Evolutionary conservation across 169 alveolate species (phyloP).

Genomic region (Babesia microti): DNA sequence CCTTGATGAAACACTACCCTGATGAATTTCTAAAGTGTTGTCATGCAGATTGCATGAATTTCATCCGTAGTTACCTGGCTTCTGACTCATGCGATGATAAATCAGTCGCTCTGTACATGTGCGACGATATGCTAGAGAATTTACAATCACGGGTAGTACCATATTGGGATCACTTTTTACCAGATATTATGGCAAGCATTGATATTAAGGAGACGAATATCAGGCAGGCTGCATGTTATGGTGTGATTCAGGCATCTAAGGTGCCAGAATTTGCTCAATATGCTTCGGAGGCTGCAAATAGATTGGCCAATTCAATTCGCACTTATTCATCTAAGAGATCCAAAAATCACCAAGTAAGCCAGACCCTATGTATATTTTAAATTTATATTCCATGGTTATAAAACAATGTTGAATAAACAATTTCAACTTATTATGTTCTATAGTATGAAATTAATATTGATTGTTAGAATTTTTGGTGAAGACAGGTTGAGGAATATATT

Average conservation of each 20-base stretch:
- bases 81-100: constrained; percentile 54
- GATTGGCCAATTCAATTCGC: constrained; percentile 18
- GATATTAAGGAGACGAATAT: constrained; percentile 57
- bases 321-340: no score
- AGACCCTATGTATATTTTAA: no score
- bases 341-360: no score
- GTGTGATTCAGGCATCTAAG: constrained; percentile 56
- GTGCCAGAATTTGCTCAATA: constrained; percentile 51
- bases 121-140: constrained; percentile 67
- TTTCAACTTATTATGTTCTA: no score
- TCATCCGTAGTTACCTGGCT: constrained; percentile 35
- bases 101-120: constrained; percentile 63
- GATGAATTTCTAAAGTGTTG: constrained; percentile 60
- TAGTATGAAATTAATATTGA: no score
- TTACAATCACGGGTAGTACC: constrained; percentile 51
- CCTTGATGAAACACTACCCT: constrained; percentile 62
- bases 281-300: constrained; percentile 52
- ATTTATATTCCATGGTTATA: no score
- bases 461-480: no score
- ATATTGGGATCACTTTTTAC: constrained; percentile 54
- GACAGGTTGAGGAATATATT: no score
- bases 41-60: constrained; percentile 46
- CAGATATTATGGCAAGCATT: constrained; percentile 41
- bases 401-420: no score
- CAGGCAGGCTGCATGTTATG: constrained; percentile 69